These are phyloP conservation scores for Gossypium longicalyx DNA, from an alignment of 345 rosid genomes.

Conservation along the genomic window DNA sequence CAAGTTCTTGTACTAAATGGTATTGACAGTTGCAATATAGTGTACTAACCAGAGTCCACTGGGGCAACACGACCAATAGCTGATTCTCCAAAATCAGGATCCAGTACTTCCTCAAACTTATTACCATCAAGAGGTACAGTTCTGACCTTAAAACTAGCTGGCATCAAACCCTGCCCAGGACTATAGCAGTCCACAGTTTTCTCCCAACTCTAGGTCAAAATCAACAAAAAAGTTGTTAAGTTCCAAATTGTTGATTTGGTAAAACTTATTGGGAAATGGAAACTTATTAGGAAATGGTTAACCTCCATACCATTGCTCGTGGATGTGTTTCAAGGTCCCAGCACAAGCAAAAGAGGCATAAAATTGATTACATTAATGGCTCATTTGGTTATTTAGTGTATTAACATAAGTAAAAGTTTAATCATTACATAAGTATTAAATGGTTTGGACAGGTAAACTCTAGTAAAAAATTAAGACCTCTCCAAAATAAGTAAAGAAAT, in stretches of 20 bases:
- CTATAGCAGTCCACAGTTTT: slow-evolving; percentile 27
- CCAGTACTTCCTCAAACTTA: slow-evolving; percentile 67
- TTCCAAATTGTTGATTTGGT: neutral
- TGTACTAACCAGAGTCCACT: slow-evolving; percentile 71
- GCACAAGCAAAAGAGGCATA: neutral
- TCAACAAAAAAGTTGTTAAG: slow-evolving; percentile 4
- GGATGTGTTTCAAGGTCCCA: neutral
- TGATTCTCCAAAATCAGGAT: slow-evolving; percentile 92
- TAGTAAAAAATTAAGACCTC: too few relatives aligned
- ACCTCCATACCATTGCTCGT: neutral
- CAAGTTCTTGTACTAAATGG: neutral
- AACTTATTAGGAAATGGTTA: neutral
- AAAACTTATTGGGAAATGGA: neutral
- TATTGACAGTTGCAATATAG: neutral
- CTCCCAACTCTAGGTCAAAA: slow-evolving; percentile 70
- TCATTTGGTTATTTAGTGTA: too few relatives aligned
- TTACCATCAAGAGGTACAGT: slow-evolving; percentile 56
- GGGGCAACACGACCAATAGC: slow-evolving; percentile 95
- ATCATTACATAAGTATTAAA: too few relatives aligned
- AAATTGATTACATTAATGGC: neutral
- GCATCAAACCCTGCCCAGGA: slow-evolving; percentile 34
- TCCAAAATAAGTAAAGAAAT: too few relatives aligned
- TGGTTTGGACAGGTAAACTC: too few relatives aligned
- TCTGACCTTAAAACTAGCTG: slow-evolving; percentile 85
- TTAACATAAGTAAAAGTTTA: too few relatives aligned